Base-by-base conservation (phyloP, 2,329 filamentous ascomycete species). In the Sporothrix sp. region DNA sequence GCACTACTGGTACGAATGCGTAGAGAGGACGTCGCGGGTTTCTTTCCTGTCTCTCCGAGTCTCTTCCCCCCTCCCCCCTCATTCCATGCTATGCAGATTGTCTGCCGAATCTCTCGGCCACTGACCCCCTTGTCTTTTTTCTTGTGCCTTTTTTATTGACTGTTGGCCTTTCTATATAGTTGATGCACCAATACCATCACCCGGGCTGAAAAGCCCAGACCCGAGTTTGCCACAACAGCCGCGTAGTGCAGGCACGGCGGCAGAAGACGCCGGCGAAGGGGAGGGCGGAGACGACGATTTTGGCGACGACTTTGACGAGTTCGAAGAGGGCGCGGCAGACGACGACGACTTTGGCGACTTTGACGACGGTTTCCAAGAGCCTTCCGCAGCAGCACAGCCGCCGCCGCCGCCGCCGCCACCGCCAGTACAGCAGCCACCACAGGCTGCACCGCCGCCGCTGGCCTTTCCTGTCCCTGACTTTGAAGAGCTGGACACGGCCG, bases 281-380 rank as follows among this genome's bases (percentile, higher is more conserved):
- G 64, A 63, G 35, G 62, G 65, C 21, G 63, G 62, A 36, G 65
- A 63, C 27, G 72, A 75, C 56, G 74, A 73, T 37, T 79, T 78
- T 61, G 76, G 73, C 20, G 76, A 80, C 59, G 78, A 81, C 54
- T 76, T 78, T 65, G 77, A 82, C 62, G 78, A 80, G 55, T 81
- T 82, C 57, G 76, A 79, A 59, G 78, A 81, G 59, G 77, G 75
- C 44, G 74, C 69, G 39, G 69, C 69, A 40, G 71, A 69, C 18
- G 76, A 75, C 40, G 70, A 69, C 7, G 76, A 76, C 59, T 82
- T 83, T 67, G 79, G 80, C 60, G 83, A 86, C 60, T 88, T 87
- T 66, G 82, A 85, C 61, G 84, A 83, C 58, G 81, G 74, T 33
- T 87, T 87, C 62, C 76, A 87, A 60, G 71, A 79, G 62, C 64